Evolutionary conservation across 2,329 filamentous ascomycete genomes (phyloP).

Genomic region (Fusarium drepaniforme): DNA sequence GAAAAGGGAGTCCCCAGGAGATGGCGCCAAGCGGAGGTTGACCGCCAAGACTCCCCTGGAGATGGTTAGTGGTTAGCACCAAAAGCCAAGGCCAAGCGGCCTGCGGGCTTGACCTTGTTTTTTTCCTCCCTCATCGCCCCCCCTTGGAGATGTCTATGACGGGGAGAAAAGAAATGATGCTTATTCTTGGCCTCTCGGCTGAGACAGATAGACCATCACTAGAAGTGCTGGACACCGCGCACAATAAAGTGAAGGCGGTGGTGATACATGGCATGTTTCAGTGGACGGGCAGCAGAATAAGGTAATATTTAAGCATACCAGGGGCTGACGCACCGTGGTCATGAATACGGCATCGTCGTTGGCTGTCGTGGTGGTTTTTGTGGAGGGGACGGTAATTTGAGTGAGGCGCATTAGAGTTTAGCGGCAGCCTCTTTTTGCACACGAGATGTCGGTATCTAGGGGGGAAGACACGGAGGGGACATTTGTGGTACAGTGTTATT

Average conservation of each 20-base stretch:
- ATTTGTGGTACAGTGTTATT: not conserved
- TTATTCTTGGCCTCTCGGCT: not conserved
- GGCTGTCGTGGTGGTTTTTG: not conserved
- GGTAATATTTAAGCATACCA: slow-evolving; percentile 47
- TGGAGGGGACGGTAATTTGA: slow-evolving; percentile 22
- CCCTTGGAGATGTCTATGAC: not conserved
- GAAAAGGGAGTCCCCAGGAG: not conserved
- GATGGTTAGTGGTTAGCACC: not conserved
- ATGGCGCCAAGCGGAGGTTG: not conserved
- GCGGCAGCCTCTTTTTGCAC: slow-evolving; percentile 18
- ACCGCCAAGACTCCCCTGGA: not conserved
- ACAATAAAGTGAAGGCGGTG: not conserved
- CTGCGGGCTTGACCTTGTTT: not conserved
- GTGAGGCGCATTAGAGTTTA: slow-evolving; percentile 41
- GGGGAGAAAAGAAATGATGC: not conserved
- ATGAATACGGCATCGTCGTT: slow-evolving; percentile 10
- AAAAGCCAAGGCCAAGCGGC: not conserved
- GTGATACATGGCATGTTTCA: slow-evolving; percentile 27
- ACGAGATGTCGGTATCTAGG: not conserved
- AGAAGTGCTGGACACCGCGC: not conserved
- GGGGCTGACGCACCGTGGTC: slow-evolving; percentile 18
- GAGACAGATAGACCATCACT: not conserved
- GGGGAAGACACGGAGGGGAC: not conserved
- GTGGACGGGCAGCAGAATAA: slow-evolving; percentile 36
- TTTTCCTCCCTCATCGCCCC: not conserved